Percentiles rank a stretch among this genome's conserved stretches.
Conservation (phyloP, 2,329 filamentous ascomycete species). For the Talaromyces sp. region DNA sequence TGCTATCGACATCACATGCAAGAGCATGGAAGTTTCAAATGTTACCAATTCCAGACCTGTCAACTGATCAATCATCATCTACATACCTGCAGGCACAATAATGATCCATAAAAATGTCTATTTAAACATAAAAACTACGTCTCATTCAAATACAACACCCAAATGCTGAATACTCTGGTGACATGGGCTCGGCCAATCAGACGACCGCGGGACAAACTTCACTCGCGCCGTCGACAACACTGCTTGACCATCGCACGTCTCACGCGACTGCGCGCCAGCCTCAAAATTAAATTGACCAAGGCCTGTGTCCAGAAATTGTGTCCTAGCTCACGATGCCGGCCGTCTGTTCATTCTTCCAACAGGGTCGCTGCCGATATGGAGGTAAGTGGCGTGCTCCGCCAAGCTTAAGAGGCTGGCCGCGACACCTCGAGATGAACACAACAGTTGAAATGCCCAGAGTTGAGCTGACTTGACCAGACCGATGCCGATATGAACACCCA, state of each 20-base stretch:
- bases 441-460: not conserved
- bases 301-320: not conserved
- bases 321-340: conserved; percentile 23
- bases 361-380: conserved; percentile 61
- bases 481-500: conserved; percentile 57
- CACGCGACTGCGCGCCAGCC: not conserved
- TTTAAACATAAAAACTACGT: too few species aligned
- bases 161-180: not conserved
- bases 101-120: too few species aligned
- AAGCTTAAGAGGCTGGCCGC: not conserved
- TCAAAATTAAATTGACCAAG: not conserved
- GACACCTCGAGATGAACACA: not conserved
- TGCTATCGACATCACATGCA: too few species aligned
- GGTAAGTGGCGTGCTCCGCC: conserved; percentile 34
- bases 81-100: too few species aligned
- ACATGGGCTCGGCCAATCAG: not conserved
- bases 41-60: too few species aligned
- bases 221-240: not conserved
- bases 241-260: not conserved
- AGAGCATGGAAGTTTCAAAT: too few species aligned
- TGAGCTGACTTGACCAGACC: conserved; percentile 37
- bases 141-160: too few species aligned
- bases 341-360: conserved; percentile 59
- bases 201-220: not conserved
- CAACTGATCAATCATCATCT: too few species aligned